Conservation (phyloP, 2,329 filamentous ascomycete genomes). For the Teratosphaeria gauchensis region DNA sequence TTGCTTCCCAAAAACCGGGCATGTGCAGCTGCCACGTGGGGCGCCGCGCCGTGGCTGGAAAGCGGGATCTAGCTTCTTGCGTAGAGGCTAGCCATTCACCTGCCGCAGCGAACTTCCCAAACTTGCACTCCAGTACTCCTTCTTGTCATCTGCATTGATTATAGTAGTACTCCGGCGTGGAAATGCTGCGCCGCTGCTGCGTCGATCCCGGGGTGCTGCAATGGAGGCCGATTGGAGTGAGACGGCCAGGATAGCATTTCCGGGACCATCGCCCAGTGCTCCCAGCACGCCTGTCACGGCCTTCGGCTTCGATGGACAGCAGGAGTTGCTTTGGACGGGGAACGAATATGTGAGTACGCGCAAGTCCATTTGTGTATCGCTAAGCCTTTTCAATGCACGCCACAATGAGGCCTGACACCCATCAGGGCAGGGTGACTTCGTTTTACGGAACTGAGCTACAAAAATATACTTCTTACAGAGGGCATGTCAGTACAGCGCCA, state of each 20-base stretch:
- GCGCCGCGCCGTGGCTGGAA: not conserved
- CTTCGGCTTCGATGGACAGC: conserved; percentile 76
- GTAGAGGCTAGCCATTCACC: not conserved
- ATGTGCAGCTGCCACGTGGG: not conserved
- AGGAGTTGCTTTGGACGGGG: conserved; percentile 88
- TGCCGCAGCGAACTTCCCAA: not conserved
- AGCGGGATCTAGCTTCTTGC: not conserved
- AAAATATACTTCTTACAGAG: conserved; percentile 81
- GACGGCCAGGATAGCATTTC: conserved; percentile 73
- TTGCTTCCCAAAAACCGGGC: not conserved
- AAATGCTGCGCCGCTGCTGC: not conserved
- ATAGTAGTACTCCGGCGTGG: not conserved
- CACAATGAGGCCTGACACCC: not conserved
- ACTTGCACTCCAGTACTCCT: not conserved
- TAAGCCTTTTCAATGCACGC: not conserved
- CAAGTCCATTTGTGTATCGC: not conserved
- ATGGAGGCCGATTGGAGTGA: conserved; percentile 48
- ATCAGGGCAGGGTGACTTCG: conserved; percentile 74
- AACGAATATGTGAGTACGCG: conserved; percentile 66
- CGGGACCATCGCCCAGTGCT: conserved; percentile 62
- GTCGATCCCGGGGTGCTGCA: conserved; percentile 2
- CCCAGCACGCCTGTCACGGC: conserved; percentile 62
- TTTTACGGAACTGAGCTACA: conserved; percentile 81
- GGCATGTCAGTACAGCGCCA: conserved; percentile 47
- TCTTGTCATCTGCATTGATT: not conserved